Conservation (phyloP, 768 basidiomycete species). For the Exidia glandulosa region DNA sequence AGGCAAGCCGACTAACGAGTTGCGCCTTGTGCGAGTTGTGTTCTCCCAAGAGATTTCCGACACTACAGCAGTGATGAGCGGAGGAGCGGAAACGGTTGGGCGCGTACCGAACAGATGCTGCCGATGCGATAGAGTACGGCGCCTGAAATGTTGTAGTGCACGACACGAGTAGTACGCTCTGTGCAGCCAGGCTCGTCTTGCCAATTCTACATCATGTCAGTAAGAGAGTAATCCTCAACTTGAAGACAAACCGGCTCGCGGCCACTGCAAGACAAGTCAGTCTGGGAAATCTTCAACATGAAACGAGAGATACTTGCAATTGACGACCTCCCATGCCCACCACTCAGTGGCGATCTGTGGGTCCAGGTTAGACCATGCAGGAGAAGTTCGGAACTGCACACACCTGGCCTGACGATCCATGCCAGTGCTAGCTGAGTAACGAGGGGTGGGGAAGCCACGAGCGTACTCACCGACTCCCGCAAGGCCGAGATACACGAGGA, state of each 20-base stretch:
- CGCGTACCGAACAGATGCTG: conserved; percentile 56
- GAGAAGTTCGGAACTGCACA: not conserved
- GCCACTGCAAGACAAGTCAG: too few relatives aligned
- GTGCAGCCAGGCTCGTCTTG: conserved; percentile 71
- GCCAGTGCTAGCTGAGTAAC: not conserved
- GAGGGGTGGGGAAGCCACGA: too few relatives aligned
- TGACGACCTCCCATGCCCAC: conserved; percentile 94
- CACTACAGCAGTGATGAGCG: conserved; percentile 33
- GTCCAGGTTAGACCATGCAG: conserved; percentile 7
- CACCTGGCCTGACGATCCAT: not conserved
- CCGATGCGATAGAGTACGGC: conserved; percentile 73
- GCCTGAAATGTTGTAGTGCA: conserved; percentile 71
- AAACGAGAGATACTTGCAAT: too few relatives aligned
- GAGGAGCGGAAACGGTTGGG: too few relatives aligned
- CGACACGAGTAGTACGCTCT: conserved; percentile 74
- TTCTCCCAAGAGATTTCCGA: conserved; percentile 85
- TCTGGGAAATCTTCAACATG: too few relatives aligned
- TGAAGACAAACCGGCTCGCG: too few relatives aligned
- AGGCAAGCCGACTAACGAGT: conserved; percentile 49
- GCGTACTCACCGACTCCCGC: conserved; percentile 80
- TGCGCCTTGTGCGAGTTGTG: conserved; percentile 61
- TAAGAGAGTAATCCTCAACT: too few relatives aligned
- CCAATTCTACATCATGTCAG: conserved; percentile 46
- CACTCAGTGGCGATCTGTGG: conserved; percentile 83
- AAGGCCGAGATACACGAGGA: conserved; percentile 64